Base-by-base conservation (phyloP, 331 rosid genomes). In the Malus hybrid region DNA sequence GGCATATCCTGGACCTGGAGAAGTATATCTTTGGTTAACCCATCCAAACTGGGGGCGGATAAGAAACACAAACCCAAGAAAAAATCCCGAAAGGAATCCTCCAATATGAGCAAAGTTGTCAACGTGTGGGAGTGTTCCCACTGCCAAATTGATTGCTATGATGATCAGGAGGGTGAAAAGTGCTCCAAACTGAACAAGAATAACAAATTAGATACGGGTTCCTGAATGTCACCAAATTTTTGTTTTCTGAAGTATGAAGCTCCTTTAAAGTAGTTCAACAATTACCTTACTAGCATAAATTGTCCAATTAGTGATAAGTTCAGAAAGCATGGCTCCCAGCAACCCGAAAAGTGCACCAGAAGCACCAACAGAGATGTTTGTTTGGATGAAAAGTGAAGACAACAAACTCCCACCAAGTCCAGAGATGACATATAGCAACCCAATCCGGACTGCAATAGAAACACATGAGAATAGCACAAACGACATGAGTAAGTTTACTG, bases 51-150 rank as follows among this genome's bases (percentile, higher is more conserved):
- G 99, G 24, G 99, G 99, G 27, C 99, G 99, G 73, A 92, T 90
- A 70, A 92, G 78, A 85, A 94, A 92, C 86, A 94, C 97, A 77
- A 94, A 92, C 69, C 99, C 99, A 6, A 94, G 87, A 74, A 94
- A 87, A 83, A 92, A 90, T 20, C 99, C 97, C 4, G 97, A 82
- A 74, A 92, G 63, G 52, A 94, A 94, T 80, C 99, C 99, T 76
- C 99, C 99, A 52, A 94, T 88, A 77, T 94, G 99, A 68, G 99
- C 97, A 77, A 94, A 94, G 80, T 94, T 94, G 85, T 94, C 99
- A 77, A 94, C 91, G 6, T 90, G 97, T 71, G 99, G 99, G 62
- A 94, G 97, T 74, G 89, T 88, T 70, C 99, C 98, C 71, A 90
- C 94, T 5, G 91, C 99, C 80, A 94, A 89, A 78, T 94, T 94